phyloP scores from a whole-genome alignment of 2,329 filamentous ascomycete genomes.

The Hypomyces rosellus region DNA sequence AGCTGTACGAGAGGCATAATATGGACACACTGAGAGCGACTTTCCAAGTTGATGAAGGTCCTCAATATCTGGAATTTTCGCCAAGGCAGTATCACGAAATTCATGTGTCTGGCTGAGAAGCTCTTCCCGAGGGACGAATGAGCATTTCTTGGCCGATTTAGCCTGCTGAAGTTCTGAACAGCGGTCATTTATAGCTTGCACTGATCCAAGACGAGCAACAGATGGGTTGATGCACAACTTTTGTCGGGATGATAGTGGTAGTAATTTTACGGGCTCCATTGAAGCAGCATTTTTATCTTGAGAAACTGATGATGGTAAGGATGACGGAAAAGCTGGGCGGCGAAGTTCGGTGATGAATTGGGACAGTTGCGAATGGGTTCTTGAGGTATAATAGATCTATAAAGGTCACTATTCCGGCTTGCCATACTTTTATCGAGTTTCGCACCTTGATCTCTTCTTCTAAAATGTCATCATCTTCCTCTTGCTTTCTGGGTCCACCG shows the following conservation, averaged over 20 bases:
- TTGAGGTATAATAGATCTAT: slow-evolving; percentile 81
- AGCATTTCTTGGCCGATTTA: slow-evolving; percentile 53
- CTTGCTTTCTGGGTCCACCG: slow-evolving; percentile 27
- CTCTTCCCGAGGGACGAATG: slow-evolving; percentile 72
- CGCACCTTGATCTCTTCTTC: slow-evolving; percentile 63
- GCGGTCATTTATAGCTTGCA: slow-evolving; percentile 84
- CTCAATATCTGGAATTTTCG: slow-evolving; percentile 87
- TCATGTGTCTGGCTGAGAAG: slow-evolving; percentile 64
- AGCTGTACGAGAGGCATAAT: slow-evolving; percentile 86
- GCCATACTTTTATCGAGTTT: slow-evolving; percentile 3
- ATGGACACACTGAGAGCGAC: slow-evolving; percentile 78
- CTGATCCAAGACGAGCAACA: slow-evolving; percentile 62
- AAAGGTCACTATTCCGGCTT: slow-evolving; percentile 23
- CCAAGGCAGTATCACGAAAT: slow-evolving; percentile 79
- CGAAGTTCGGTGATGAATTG: slow-evolving; percentile 82
- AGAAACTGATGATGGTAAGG: slow-evolving; percentile 45
- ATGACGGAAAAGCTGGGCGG: slow-evolving; percentile 70
- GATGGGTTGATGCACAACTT: slow-evolving; percentile 84
- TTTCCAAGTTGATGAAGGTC: slow-evolving; percentile 76
- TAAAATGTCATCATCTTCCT: slow-evolving; percentile 39
- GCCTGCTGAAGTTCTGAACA: slow-evolving; percentile 86
- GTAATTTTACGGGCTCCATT: slow-evolving; percentile 58
- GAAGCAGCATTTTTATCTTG: slow-evolving; percentile 19
- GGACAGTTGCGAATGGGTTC: slow-evolving; percentile 85
- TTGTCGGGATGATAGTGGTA: slow-evolving; percentile 80